Base-by-base conservation (phyloP, 257 asterid species). In the Solanum boliviense region DNA sequence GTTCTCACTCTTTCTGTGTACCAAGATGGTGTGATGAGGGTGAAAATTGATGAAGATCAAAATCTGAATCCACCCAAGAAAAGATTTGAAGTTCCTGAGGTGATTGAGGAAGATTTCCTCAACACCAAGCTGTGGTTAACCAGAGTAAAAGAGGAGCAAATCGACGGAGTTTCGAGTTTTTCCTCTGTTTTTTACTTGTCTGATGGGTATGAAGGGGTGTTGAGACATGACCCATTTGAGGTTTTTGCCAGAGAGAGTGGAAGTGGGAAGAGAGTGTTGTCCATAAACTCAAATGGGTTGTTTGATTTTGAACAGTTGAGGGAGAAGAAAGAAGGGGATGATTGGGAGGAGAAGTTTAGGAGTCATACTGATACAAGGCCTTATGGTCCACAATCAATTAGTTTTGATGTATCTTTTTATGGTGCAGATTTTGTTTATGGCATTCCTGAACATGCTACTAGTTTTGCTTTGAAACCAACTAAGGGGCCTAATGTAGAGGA, bases 1-100 rank as follows among this genome's bases (percentile, higher is more conserved):
- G 88, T 93, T 60, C 94, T 96, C 84, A 92, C 91, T 31, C 31
- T 96, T 44, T 94, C 99, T 10, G 98, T 94, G 3, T 97, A 96
- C 78, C 99, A 94, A 88, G 98, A 97, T 91, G 98, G 99, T 12
- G 91, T 95, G 23, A 87, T 97, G 94, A 93, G 99, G 93, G 89
- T 97, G 83, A 96, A 94, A 91, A 96, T 97, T 88, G 98, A 97
- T 27, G 99, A 97, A 91, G 98, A 96, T 92, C 96, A 91, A 41
- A 91, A 89, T 31, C 85, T 92, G 31, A 75, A 92, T 68, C 95
- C 95, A n/a, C 94, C 94, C 0, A 97, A 95, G 96, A 96, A 96
- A 93, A 93, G 99, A 88, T 97, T 95, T 87, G 97, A 97, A 94
- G 99, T 96, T 65, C 98, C 98, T 35, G 98, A 96, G 87, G 99